These are phyloP conservation scores for Didymella glomerata DNA, from an alignment of 2,329 filamentous ascomycete species.

Conservation along the genomic window DNA sequence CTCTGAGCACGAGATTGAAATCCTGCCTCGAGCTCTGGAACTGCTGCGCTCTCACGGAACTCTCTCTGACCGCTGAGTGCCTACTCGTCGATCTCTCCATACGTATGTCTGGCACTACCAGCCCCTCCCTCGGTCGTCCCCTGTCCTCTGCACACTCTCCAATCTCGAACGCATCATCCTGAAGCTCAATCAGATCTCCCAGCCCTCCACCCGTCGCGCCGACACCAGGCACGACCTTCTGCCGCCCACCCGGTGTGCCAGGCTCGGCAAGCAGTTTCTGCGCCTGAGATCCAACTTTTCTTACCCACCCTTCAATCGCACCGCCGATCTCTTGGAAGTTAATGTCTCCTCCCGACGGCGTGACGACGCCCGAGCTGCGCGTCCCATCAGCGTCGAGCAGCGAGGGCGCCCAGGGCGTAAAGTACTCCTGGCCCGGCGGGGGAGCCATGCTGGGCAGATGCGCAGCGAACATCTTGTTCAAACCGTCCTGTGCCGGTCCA, in stretches of 20 bases:
- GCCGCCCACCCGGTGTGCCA: conserved; percentile 42
- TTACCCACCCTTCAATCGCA: conserved; percentile 88
- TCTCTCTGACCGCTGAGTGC: conserved; percentile 19
- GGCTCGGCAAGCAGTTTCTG: conserved; percentile 48
- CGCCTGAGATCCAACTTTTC: conserved; percentile 77
- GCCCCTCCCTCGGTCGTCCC: conserved; percentile 29
- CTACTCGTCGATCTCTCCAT: conserved; percentile 26
- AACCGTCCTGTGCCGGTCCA: conserved; percentile 81
- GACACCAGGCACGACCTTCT: conserved; percentile 46
- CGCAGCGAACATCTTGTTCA: conserved; percentile 85
- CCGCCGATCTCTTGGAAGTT: conserved; percentile 83
- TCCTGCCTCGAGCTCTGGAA: conserved; percentile 45
- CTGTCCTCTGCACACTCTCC: conserved; percentile 45
- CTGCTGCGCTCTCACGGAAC: conserved; percentile 25
- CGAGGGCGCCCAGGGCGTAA: conserved; percentile 51
- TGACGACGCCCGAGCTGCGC: conserved; percentile 42
- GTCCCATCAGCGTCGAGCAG: conserved; percentile 43
- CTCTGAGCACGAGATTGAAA: conserved; percentile 42
- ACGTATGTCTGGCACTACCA: conserved; percentile 12
- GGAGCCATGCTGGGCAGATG: conserved; percentile 79
- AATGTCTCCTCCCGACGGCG: conserved; percentile 46
- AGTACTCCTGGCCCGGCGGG: conserved; percentile 64
- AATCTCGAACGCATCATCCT: conserved; percentile 63
- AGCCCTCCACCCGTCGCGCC: conserved; percentile 57
- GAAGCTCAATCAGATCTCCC: conserved; percentile 75